Evolutionary conservation across 495 filamentous ascomycete species (phyloP).

Genomic region (Xylaria longipes): DNA sequence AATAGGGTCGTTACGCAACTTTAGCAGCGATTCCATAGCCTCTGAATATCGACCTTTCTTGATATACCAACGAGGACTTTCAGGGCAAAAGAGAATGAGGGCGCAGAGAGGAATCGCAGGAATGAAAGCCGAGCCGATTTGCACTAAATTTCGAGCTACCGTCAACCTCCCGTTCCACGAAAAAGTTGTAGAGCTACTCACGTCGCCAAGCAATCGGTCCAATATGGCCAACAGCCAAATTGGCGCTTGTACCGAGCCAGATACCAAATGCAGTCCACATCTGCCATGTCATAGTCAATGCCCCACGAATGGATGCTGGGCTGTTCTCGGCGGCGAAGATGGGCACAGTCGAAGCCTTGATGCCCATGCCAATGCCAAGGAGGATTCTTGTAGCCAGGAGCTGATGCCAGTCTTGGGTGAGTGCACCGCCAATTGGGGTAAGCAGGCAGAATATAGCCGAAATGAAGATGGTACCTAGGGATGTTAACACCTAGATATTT

Average conservation of each 20-base stretch:
- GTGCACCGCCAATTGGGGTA: constrained; percentile 61
- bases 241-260: constrained; percentile 65
- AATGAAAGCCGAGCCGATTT: constrained; percentile 71
- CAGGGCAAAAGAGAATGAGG: constrained; percentile 69
- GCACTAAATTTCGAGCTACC: constrained; percentile 41
- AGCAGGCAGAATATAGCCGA: constrained; percentile 66
- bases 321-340: constrained; percentile 69
- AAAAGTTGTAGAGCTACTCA: constrained; percentile 21
- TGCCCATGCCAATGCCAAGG: constrained; percentile 71
- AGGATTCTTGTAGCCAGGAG: constrained; percentile 64
- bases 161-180: background rate
- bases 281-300: constrained; percentile 70
- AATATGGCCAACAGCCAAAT: constrained; percentile 62
- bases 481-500: constrained; percentile 19
- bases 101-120: constrained; percentile 70
- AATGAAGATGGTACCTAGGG: constrained; percentile 60
- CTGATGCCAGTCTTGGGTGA: constrained; percentile 64
- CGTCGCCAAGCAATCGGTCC: constrained; percentile 64
- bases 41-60: constrained; percentile 61
- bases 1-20: constrained; percentile 64
- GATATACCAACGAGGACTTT: constrained; percentile 75
- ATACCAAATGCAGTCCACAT: constrained; percentile 66
- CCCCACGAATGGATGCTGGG: constrained; percentile 66
- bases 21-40: constrained; percentile 65
- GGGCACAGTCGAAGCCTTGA: constrained; percentile 66